Percentiles rank a stretch among this genome's conserved stretches.
phyloP scores from a whole-genome alignment of 2,329 filamentous ascomycete genomes.

The Fusarium pseudonygamai region DNA sequence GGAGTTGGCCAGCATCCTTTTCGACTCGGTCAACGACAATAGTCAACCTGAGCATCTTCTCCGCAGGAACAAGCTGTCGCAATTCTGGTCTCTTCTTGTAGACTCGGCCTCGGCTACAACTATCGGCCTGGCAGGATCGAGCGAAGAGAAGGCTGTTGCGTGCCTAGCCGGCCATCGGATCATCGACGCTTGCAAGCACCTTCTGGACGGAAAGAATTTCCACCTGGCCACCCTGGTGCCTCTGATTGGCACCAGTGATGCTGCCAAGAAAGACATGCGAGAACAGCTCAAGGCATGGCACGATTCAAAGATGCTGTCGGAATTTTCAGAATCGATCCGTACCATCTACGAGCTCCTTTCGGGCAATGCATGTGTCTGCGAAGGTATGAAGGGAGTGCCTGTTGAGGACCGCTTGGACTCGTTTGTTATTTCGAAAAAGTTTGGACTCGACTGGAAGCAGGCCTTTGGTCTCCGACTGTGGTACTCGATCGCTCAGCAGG shows the following conservation, averaged over 20 bases:
- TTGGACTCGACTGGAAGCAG: slow-evolving; percentile 91
- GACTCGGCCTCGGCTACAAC: slow-evolving; percentile 65
- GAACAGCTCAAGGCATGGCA: slow-evolving; percentile 88
- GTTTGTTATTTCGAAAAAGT: slow-evolving; percentile 85
- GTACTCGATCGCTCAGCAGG: slow-evolving; percentile 78
- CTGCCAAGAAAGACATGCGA: slow-evolving; percentile 76
- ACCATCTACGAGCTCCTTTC: slow-evolving; percentile 89
- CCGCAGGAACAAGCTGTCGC: slow-evolving; percentile 72
- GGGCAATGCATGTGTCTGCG: slow-evolving; percentile 85
- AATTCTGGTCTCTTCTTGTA: slow-evolving; percentile 73
- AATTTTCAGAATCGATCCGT: slow-evolving; percentile 85
- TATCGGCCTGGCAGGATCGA: slow-evolving; percentile 66
- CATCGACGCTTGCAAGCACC: slow-evolving; percentile 81
- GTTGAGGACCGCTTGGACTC: slow-evolving; percentile 82
- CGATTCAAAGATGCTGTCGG: slow-evolving; percentile 82
- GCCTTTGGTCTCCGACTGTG: slow-evolving; percentile 91
- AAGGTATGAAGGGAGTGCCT: slow-evolving; percentile 77
- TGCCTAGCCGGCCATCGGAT: slow-evolving; percentile 82
- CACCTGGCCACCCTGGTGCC: slow-evolving; percentile 86
- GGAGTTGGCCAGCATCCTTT: slow-evolving; percentile 87
- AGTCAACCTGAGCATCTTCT: slow-evolving; percentile 52
- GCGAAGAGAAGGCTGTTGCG: slow-evolving; percentile 86
- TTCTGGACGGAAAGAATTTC: slow-evolving; percentile 80
- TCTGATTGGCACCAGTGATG: slow-evolving; percentile 78
- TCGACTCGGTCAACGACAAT: slow-evolving; percentile 70